A percentile compares a stretch with the other conserved stretches of the same genome.
Conservation (phyloP, 2,329 filamentous ascomycete genomes). For the Colletotrichum graminicola region DNA sequence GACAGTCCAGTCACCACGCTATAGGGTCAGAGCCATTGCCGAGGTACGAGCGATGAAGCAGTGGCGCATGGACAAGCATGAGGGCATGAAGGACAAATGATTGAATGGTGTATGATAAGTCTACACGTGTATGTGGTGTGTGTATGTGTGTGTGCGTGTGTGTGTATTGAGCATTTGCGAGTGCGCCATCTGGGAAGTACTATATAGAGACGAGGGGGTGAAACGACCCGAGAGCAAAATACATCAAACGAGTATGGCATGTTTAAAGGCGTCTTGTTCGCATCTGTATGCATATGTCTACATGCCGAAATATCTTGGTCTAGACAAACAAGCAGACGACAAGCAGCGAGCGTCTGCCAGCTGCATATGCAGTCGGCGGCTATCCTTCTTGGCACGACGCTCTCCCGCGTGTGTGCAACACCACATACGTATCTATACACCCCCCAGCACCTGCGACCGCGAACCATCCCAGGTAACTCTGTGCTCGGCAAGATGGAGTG, state of each 20-base stretch:
- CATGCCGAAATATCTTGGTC: not conserved
- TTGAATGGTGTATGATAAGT: conserved; percentile 40
- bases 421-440: not conserved
- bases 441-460: not conserved
- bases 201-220: conserved; percentile 37
- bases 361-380: conserved; percentile 15
- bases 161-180: conserved; percentile 34
- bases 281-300: not conserved
- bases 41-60: conserved; percentile 51
- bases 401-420: conserved; percentile 14
- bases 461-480: conserved; percentile 6
- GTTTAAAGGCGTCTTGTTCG: not conserved
- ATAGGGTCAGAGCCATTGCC: conserved; percentile 49
- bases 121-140: conserved; percentile 4
- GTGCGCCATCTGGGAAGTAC: conserved; percentile 37
- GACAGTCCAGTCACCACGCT: conserved; percentile 27
- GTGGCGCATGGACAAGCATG: not conserved
- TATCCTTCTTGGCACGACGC: conserved; percentile 32
- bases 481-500: not conserved
- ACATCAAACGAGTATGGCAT: conserved; percentile 27
- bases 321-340: not conserved
- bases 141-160: conserved; percentile 16
- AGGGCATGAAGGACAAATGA: conserved; percentile 27
- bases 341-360: not conserved
- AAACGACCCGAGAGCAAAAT: conserved; percentile 36